These are phyloP conservation scores for Suillus hirtellus DNA, from an alignment of 768 basidiomycete genomes.

Conservation along the genomic window DNA sequence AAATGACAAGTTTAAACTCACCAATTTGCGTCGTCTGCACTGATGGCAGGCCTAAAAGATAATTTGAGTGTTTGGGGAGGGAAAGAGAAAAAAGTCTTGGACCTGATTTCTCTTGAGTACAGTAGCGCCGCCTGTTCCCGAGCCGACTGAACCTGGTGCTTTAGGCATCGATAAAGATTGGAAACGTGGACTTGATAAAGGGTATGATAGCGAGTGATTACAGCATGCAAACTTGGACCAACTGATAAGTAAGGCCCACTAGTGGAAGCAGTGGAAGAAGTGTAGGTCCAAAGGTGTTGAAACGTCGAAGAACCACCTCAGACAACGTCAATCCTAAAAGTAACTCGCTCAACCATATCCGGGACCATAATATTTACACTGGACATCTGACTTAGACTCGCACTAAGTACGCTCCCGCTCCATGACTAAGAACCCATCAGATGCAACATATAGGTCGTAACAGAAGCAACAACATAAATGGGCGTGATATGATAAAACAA, in stretches of 20 bases:
- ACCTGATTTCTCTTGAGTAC: conserved; percentile 30
- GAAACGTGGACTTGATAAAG: conserved; percentile 10
- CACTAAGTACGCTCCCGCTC: conserved; percentile 34
- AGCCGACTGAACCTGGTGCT: conserved; percentile 19
- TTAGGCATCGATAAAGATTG: conserved; percentile 39
- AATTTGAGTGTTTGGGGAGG: background rate
- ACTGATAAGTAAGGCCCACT: background rate
- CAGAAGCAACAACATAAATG: conserved; percentile 72
- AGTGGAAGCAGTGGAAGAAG: background rate
- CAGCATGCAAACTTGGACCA: conserved; percentile 3
- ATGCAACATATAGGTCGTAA: conserved; percentile 61
- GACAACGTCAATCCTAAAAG: background rate
- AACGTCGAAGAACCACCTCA: background rate
- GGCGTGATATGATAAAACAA: conserved; percentile 47
- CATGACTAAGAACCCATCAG: conserved; percentile 23
- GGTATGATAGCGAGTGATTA: background rate
- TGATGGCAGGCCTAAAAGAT: conserved; percentile 42
- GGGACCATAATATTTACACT: conserved; percentile 7
- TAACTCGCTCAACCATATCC: conserved; percentile 1
- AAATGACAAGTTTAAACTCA: conserved; percentile 33
- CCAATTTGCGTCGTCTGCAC: conserved; percentile 75
- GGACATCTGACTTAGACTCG: conserved; percentile 23
- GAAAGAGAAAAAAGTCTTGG: conserved; percentile 1
- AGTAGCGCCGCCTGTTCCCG: conserved; percentile 8
- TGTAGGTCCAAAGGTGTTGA: conserved; percentile 2